Evolutionary conservation across 2,329 filamentous ascomycete genomes (phyloP), one percentile per base, ranked within the genome.

Genomic region (Verticillium dahliae): DNA sequence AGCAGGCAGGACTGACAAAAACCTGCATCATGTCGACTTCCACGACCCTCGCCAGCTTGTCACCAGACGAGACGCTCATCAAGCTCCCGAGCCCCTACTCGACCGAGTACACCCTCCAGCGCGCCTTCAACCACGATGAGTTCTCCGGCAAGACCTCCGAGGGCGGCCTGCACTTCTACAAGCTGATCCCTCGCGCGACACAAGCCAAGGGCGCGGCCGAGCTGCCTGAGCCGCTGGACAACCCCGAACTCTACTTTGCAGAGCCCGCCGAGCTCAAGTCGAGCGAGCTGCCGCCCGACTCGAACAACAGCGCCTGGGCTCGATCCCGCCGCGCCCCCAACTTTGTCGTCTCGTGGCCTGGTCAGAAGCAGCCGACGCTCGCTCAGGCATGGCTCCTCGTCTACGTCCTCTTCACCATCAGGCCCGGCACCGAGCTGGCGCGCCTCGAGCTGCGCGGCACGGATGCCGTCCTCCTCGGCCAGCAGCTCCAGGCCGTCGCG

Each of bases 281-380:
- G 13, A 80, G 76, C 69, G 78, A 81, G 66, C 73, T 80, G 15
- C 80, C 80, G 4, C 69, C 78, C 41, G 73, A 75, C 55, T 81
- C 80, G 62, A 81, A 84, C 72, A 85, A 85, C 71, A 82, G 80
- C 56, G 73, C 80, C 57, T 85, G 82, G 82, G 82, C 78, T 6
- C 76, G 82, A n/a, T 79, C 82, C n/a, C 75, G 81, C 39, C 79
- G 82, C 62, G 81, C 80, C 4, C 82, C 82, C 3, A 75, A 75
- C 60, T 78, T 80, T 52, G 72, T 72, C 6, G 68, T 81, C 56
- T 67, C 70, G 58, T 85, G 82, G 82, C 74, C 76, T 27, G 72
- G 68, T 27, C 64, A 68, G 1, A 67, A 72, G 15, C 65, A 75
- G 2, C 81, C 81, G 0, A 79, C 77, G 0, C 70, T 81, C 33